These are phyloP conservation scores for Tolypocladium ophioglossoides DNA, from an alignment of 2,329 filamentous ascomycete genomes.

Conservation along the genomic window DNA sequence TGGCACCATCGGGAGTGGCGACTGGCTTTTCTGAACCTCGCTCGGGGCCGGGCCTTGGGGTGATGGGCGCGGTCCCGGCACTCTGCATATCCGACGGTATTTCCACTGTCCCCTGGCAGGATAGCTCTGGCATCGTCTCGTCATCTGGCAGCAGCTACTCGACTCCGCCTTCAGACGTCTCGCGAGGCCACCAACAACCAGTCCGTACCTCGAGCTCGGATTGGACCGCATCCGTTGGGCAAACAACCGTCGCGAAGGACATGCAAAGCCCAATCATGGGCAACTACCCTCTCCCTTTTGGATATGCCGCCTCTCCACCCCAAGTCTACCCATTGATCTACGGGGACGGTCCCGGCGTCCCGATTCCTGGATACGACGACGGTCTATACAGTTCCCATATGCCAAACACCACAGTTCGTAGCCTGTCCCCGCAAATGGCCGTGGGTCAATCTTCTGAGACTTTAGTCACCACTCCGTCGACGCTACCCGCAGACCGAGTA, in stretches of 20 bases:
- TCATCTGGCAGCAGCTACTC: conserved; percentile 38
- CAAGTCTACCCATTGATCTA: conserved; percentile 23
- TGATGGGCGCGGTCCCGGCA: conserved; percentile 7
- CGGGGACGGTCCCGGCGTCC: conserved; percentile 16
- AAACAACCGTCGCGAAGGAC: conserved; percentile 8
- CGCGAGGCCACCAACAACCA: conserved; percentile 15
- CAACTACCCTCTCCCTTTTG: conserved; percentile 18
- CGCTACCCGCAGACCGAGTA: conserved; percentile 22
- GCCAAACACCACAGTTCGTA: conserved; percentile 34
- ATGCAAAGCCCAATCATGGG: conserved; percentile 11
- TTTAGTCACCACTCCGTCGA: conserved; percentile 33
- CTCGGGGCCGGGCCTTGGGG: conserved; percentile 10
- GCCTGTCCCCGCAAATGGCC: conserved; percentile 35
- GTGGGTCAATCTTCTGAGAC: conserved; percentile 36
- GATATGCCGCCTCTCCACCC: conserved; percentile 15
- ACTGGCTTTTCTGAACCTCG: conserved; percentile 12
- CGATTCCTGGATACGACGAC: conserved; percentile 25
- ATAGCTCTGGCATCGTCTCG: conserved; percentile 30
- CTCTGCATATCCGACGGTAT: conserved; percentile 11
- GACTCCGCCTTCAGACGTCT: conserved; percentile 29
- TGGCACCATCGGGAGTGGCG: conserved; percentile 7
- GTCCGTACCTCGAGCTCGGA: conserved; percentile 16
- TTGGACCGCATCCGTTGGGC: conserved; percentile 22
- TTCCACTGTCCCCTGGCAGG: conserved; percentile 18
- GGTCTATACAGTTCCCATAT: conserved; percentile 25